Percentiles rank a stretch among this genome's conserved stretches.
Evolutionary conservation across 768 basidiomycete species (phyloP).

Genomic region (Hygrophorus russula): DNA sequence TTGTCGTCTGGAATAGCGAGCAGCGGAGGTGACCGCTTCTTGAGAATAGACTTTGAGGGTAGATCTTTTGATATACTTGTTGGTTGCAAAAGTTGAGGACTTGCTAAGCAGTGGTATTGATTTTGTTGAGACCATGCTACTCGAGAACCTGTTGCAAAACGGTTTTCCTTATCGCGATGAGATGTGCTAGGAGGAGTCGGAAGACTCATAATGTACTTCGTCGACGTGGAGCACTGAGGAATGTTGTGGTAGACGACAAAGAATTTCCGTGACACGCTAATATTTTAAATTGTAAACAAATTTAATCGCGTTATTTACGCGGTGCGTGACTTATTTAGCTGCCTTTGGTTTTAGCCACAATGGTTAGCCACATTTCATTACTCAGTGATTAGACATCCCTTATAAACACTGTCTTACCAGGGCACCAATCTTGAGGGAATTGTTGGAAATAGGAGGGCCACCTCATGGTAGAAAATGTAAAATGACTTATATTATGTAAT

Average conservation of each 20-base stretch:
- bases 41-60: slow-evolving; percentile 63
- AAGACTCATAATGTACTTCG: slow-evolving; percentile 28
- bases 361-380: too few relatives aligned
- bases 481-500: too few relatives aligned
- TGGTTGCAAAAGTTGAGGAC: slow-evolving; percentile 19
- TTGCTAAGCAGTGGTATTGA: slow-evolving; percentile 31
- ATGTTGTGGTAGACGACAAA: slow-evolving; percentile 11
- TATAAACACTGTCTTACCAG: too few relatives aligned
- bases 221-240: slow-evolving; percentile 4
- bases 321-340: slow-evolving; percentile 20
- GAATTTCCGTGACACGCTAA: slow-evolving; percentile 13
- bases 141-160: slow-evolving; percentile 19
- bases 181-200: slow-evolving; percentile 52
- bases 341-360: too few relatives aligned
- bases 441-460: too few relatives aligned
- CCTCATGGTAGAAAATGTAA: too few relatives aligned
- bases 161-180: slow-evolving; percentile 47
- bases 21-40: slow-evolving; percentile 29
- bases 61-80: slow-evolving; percentile 26
- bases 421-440: too few relatives aligned
- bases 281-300: slow-evolving; percentile 23
- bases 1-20: slow-evolving; percentile 26
- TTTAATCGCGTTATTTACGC: slow-evolving; percentile 19
- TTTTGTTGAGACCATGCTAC: slow-evolving; percentile 46
- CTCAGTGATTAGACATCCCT: too few relatives aligned